phyloP scores from a whole-genome alignment of 2,329 filamentous ascomycete species.

The Dissoconium aciculare region DNA sequence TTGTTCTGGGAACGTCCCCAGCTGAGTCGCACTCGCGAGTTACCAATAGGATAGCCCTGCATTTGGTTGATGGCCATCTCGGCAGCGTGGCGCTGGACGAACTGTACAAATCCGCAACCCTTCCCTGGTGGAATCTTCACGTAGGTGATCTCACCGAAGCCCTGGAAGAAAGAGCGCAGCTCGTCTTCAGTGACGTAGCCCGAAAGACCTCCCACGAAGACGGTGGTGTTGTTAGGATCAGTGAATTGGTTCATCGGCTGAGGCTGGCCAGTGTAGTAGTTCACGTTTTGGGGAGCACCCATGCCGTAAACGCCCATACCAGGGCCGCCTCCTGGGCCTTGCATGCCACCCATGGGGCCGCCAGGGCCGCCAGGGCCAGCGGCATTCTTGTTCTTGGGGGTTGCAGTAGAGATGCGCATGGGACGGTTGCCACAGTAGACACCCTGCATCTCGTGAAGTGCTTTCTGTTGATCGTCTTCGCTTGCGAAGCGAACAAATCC shows the following conservation, averaged over 20 bases:
- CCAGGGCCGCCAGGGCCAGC: slow-evolving; percentile 30
- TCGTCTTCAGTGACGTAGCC: slow-evolving; percentile 98
- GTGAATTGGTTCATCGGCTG: slow-evolving; percentile 99
- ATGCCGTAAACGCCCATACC: slow-evolving; percentile 54
- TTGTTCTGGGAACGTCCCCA: slow-evolving; percentile 99
- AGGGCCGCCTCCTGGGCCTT: slow-evolving; percentile 32
- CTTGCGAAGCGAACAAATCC: slow-evolving; percentile 96
- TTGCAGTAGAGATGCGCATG: slow-evolving; percentile 96
- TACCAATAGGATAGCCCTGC: slow-evolving; percentile 98
- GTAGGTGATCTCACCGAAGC: slow-evolving; percentile 98
- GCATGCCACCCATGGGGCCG: slow-evolving; percentile 40
- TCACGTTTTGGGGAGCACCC: slow-evolving; percentile 52
- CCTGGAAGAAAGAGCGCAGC: slow-evolving; percentile 99
- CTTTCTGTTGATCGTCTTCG: slow-evolving; percentile 89
- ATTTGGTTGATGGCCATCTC: slow-evolving; percentile 99
- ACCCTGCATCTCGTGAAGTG: slow-evolving; percentile 94
- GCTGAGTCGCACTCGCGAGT: slow-evolving; percentile 90
- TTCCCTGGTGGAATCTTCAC: slow-evolving; percentile 99
- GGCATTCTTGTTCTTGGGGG: slow-evolving; percentile 74
- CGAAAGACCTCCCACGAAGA: slow-evolving; percentile 92
- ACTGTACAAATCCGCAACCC: slow-evolving; percentile 97
- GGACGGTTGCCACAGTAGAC: slow-evolving; percentile 97
- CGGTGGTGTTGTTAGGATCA: slow-evolving; percentile 97
- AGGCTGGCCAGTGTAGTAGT: slow-evolving; percentile 52
- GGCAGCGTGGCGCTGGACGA: slow-evolving; percentile 93